Evolutionary conservation across 1,139 yeast species (phyloP).

Genomic region (Geotrichum restrictum): DNA sequence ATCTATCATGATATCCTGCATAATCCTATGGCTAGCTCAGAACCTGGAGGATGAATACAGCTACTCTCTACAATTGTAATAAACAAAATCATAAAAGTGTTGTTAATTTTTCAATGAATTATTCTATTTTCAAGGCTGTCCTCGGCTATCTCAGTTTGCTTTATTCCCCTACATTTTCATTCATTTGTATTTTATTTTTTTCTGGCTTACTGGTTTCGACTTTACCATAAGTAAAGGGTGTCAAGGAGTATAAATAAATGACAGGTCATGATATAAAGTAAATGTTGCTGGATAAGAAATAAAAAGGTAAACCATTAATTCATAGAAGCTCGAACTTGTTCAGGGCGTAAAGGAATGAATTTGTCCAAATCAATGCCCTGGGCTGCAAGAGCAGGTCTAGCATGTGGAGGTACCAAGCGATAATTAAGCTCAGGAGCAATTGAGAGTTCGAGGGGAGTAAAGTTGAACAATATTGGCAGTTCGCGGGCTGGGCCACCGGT

Average conservation of each 20-base stretch:
- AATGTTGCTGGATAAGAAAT: not conserved
- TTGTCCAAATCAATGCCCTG: constrained; percentile 39
- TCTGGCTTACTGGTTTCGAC: not conserved
- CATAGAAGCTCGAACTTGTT: constrained; percentile 29
- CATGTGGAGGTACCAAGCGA: constrained; percentile 42
- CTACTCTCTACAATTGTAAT: constrained; percentile 74
- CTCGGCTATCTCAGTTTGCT: too few relatives aligned
- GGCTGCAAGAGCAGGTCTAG: constrained; percentile 33
- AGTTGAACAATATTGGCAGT: constrained; percentile 43
- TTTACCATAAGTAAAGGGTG: constrained; percentile 1
- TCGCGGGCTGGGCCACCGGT: constrained; percentile 37
- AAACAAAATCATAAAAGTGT: not conserved
- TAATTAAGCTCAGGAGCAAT: constrained; percentile 42
- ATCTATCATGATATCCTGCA: constrained; percentile 80
- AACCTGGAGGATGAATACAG: constrained; percentile 94
- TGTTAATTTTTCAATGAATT: not conserved
- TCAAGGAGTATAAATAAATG: not conserved
- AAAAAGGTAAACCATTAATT: constrained; percentile 1
- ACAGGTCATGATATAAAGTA: constrained; percentile 8
- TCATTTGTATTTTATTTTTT: not conserved
- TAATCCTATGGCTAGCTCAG: constrained; percentile 89
- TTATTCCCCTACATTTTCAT: not conserved
- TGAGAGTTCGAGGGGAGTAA: constrained; percentile 40
- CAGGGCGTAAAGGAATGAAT: constrained; percentile 38
- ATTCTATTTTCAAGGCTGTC: not conserved